phyloP scores from a whole-genome alignment of 2,329 filamentous ascomycete genomes.

The Didymella pomorum region DNA sequence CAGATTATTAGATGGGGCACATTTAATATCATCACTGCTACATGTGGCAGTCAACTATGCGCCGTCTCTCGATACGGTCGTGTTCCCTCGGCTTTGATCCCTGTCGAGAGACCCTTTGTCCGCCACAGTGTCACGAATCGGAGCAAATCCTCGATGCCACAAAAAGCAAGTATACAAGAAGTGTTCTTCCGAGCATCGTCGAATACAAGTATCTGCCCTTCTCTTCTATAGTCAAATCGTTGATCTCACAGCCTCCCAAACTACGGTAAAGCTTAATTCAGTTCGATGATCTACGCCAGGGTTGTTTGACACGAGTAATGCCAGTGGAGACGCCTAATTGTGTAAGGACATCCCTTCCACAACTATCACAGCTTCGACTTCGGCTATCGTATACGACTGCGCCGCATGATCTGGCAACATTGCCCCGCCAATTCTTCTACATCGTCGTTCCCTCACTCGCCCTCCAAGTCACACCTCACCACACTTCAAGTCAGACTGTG shows the following conservation, averaged over 20 bases:
- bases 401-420: constrained; percentile 5
- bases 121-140: constrained; percentile 19
- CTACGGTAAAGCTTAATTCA: not conserved
- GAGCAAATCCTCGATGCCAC: not conserved
- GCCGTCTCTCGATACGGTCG: constrained; percentile 2
- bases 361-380: constrained; percentile 2
- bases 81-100: constrained; percentile 1
- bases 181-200: not conserved
- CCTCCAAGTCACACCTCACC: not conserved
- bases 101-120: constrained; percentile 7
- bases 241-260: not conserved
- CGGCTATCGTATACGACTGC: constrained; percentile 9
- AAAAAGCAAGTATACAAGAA: constrained; percentile 4
- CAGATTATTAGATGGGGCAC: not conserved
- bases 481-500: not conserved
- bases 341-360: constrained; percentile 15
- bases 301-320: not conserved
- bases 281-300: not conserved
- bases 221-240: not conserved
- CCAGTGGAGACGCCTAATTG: not conserved
- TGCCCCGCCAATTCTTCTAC: not conserved
- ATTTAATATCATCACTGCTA: not conserved
- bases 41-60: constrained; percentile 3
- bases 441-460: not conserved
- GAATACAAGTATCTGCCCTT: not conserved